A percentile compares a stretch with the other conserved stretches of the same genome.
Evolutionary conservation across 2,329 filamentous ascomycete genomes (phyloP).

Genomic region (Trichophaea hybrida): DNA sequence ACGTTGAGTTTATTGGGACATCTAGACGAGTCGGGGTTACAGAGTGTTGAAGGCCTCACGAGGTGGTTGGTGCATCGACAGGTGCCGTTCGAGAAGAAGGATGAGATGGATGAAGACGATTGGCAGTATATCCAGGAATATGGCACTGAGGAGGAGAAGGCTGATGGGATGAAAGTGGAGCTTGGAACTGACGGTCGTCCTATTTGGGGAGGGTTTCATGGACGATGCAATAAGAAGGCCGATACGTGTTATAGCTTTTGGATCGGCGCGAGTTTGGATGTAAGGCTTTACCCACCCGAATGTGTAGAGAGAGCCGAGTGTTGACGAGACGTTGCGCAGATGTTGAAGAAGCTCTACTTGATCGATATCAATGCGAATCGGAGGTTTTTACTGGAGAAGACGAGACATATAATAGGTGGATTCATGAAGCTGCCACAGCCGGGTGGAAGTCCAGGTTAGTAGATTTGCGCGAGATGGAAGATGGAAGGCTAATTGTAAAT

Average conservation of each 20-base stretch:
- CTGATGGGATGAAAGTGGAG: slow-evolving; percentile 17
- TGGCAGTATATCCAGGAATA: slow-evolving; percentile 34
- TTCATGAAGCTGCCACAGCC: slow-evolving; percentile 52
- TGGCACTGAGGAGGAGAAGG: slow-evolving; percentile 19
- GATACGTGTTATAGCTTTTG: slow-evolving; percentile 97
- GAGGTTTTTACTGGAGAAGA: slow-evolving; percentile 70
- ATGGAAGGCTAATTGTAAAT: too few relatives aligned
- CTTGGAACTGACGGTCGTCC: slow-evolving; percentile 31
- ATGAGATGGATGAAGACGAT: slow-evolving; percentile 35
- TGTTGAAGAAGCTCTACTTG: slow-evolving; percentile 45
- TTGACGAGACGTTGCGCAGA: slow-evolving; percentile 31
- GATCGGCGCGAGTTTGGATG: slow-evolving; percentile 52
- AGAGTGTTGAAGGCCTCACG: slow-evolving; percentile 33
- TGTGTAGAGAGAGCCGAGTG: too few relatives aligned
- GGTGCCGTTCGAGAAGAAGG: slow-evolving; percentile 42
- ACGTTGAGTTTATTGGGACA: slow-evolving; percentile 62
- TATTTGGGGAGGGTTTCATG: slow-evolving; percentile 65
- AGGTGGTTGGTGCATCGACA: slow-evolving; percentile 51
- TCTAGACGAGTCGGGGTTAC: slow-evolving; percentile 34
- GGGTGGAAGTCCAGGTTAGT: slow-evolving; percentile 45
- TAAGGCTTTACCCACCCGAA: slow-evolving; percentile 30
- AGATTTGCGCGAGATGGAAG: neutral
- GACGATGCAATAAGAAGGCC: slow-evolving; percentile 74
- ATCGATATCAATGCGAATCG: slow-evolving; percentile 47
- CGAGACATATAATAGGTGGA: slow-evolving; percentile 71